These are phyloP conservation scores for Linanthus parryae DNA, from an alignment of 148 eudicot species.

Conservation along the genomic window DNA sequence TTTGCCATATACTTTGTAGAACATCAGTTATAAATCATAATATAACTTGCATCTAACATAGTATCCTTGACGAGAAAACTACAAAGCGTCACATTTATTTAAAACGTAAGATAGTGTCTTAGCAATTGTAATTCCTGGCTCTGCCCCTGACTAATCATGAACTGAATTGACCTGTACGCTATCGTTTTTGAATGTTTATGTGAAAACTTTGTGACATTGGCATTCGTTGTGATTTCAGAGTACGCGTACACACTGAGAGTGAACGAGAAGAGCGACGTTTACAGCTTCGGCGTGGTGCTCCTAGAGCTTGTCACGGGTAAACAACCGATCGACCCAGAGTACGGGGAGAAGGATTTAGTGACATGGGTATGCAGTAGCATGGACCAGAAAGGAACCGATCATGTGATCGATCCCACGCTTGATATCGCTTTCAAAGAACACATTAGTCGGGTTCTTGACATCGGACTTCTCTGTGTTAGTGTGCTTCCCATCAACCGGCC, in stretches of 20 bases:
- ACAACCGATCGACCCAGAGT: conserved; percentile 22
- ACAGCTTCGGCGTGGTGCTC: conserved; percentile 49
- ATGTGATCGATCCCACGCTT: conserved; percentile 25
- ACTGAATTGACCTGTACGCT: neutral
- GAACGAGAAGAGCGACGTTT: conserved; percentile 44
- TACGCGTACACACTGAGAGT: conserved; percentile 48
- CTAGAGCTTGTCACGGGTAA: conserved; percentile 43
- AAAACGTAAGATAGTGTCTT: too few relatives aligned
- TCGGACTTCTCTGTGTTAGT: conserved; percentile 34
- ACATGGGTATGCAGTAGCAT: conserved; percentile 29
- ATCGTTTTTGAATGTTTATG: neutral
- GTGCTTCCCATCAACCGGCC: too few relatives aligned
- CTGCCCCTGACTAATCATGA: neutral
- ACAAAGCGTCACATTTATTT: too few relatives aligned
- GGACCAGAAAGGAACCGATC: conserved; percentile 22
- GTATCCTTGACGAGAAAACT: neutral
- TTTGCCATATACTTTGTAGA: neutral
- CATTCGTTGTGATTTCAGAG: conserved; percentile 17
- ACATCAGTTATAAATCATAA: too few relatives aligned
- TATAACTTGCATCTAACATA: too few relatives aligned
- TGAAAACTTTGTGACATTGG: neutral
- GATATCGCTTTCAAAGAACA: conserved; percentile 23
- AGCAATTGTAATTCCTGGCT: neutral
- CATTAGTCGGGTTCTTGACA: conserved; percentile 25
- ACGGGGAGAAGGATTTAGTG: conserved; percentile 34